Percentiles rank a stretch among this genome's conserved stretches.
These are phyloP conservation scores for Fraxinus latifolia DNA, from an alignment of 305 asterid genomes.

Conservation along the genomic window DNA sequence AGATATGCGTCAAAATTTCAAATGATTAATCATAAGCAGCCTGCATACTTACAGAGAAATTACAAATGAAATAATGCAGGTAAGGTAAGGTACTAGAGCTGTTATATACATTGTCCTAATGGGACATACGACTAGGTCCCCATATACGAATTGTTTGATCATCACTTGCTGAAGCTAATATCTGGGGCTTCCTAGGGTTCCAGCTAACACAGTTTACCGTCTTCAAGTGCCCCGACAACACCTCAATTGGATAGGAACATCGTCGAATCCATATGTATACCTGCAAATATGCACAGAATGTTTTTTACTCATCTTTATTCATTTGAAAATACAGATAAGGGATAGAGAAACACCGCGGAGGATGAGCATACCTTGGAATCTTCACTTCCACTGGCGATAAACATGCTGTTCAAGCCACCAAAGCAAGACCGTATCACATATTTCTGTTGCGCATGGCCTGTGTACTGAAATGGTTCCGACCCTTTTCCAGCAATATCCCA, in stretches of 20 bases:
- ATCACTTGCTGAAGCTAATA: slow-evolving; percentile 92
- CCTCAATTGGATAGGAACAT: slow-evolving; percentile 56
- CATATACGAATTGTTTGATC: slow-evolving; percentile 86
- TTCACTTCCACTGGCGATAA: slow-evolving; percentile 93
- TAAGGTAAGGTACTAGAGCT: background rate
- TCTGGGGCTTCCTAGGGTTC: slow-evolving; percentile 66
- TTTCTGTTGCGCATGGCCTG: slow-evolving; percentile 73
- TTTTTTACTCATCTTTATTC: background rate
- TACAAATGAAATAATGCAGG: background rate
- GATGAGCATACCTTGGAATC: slow-evolving; percentile 65
- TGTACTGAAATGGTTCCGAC: slow-evolving; percentile 54
- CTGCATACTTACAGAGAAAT: background rate
- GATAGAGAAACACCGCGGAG: background rate
- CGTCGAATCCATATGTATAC: slow-evolving; percentile 79
- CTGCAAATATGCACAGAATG: slow-evolving; percentile 33
- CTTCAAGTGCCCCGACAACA: slow-evolving; percentile 69
- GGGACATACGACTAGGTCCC: slow-evolving; percentile 50
- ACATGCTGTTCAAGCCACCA: slow-evolving; percentile 70
- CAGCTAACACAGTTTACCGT: slow-evolving; percentile 91
- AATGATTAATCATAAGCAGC: background rate
- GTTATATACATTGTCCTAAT: slow-evolving; percentile 4
- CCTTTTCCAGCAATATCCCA: slow-evolving; percentile 66
- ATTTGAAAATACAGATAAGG: background rate
- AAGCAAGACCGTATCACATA: slow-evolving; percentile 93
- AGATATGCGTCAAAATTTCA: background rate